Base-by-base conservation (phyloP, 345 rosid genomes). In the Pelargonium nanum region DNA sequence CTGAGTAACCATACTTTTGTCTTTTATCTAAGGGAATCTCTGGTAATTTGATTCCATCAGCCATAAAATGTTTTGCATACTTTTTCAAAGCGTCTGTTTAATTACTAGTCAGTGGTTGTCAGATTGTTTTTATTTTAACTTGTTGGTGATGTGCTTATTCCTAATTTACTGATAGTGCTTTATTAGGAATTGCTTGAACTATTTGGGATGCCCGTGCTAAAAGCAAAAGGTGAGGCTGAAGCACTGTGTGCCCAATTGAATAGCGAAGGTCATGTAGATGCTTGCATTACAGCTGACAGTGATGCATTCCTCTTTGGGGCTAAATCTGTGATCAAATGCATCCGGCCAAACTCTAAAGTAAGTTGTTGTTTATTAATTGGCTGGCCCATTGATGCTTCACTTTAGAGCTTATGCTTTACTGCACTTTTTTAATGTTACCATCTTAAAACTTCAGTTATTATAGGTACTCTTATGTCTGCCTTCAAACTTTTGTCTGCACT, bases 301-400 rank as follows among this genome's bases (percentile, higher is more conserved):
- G 99, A 93, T 76, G 91, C 96, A 21, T 89, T 93, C 72, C 91
- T 93, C 44, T 93, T 72, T 74, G 96, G 96, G 61, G 94, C 99
- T 63, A 79, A 69, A 54, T 93, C 87, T 64, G 89, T 93, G 26
- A 75, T 93, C 52, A 93, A 93, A 78, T 64, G 67, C 70, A 57
- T 93, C 80, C 84, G 65, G 62, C 96, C 96, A 44, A 84, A 87
- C 63, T 65, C 94, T 53, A 80, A 74, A 72, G 99, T 93, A 77
- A 65, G 76, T 68, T 9, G 13, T 59, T 60, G n/a, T n/a, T n/a
- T n/a, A n/a, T n/a, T n/a, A n/a, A n/a, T n/a, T n/a, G n/a, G n/a
- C n/a, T n/a, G n/a, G n/a, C n/a, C n/a, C n/a, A n/a, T n/a, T n/a
- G n/a, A n/a, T n/a, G 16, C 10, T 50, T 48, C 24, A 15, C 4